Conservation (phyloP, 441 rosid species). For the Isatis lusitanica region DNA sequence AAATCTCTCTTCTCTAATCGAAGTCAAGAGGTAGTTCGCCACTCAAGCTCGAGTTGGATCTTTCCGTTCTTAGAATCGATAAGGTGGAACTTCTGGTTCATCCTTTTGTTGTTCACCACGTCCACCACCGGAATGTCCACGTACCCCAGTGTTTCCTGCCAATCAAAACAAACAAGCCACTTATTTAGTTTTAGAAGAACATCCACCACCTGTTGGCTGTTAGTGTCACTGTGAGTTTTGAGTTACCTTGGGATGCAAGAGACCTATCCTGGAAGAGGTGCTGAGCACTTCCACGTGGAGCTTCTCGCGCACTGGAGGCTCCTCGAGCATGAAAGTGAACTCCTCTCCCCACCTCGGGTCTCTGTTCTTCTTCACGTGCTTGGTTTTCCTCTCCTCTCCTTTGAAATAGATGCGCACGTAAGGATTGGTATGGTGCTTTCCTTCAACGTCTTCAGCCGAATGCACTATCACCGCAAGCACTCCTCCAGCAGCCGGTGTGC, state of each 20-base stretch:
- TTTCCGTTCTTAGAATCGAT: constrained; percentile 87
- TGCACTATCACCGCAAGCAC: constrained; percentile 83
- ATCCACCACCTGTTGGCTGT: not conserved
- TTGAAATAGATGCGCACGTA: constrained; percentile 66
- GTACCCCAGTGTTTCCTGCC: constrained; percentile 81
- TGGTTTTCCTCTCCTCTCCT: constrained; percentile 89
- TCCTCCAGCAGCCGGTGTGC: constrained; percentile 86
- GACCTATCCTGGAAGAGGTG: constrained; percentile 74
- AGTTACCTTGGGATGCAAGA: constrained; percentile 84
- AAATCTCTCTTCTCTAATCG: constrained; percentile 17
- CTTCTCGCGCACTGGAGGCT: constrained; percentile 74
- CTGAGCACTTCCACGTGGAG: constrained; percentile 86
- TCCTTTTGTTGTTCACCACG: constrained; percentile 80
- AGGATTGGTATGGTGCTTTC: constrained; percentile 96
- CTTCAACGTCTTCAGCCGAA: constrained; percentile 93
- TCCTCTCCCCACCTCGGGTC: constrained; percentile 98
- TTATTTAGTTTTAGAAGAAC: not conserved
- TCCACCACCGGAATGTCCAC: constrained; percentile 69
- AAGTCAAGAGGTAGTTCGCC: constrained; percentile 59
- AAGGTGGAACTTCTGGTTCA: constrained; percentile 85
- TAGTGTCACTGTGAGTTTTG: not conserved
- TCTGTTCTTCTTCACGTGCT: constrained; percentile 84
- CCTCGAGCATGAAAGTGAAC: constrained; percentile 70
- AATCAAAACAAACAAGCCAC: constrained; percentile 4
- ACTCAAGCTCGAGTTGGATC: constrained; percentile 84